These are phyloP conservation scores for Puccinellia tenuiflora DNA, from an alignment of 176 grass and related monocot species.

Conservation along the genomic window DNA sequence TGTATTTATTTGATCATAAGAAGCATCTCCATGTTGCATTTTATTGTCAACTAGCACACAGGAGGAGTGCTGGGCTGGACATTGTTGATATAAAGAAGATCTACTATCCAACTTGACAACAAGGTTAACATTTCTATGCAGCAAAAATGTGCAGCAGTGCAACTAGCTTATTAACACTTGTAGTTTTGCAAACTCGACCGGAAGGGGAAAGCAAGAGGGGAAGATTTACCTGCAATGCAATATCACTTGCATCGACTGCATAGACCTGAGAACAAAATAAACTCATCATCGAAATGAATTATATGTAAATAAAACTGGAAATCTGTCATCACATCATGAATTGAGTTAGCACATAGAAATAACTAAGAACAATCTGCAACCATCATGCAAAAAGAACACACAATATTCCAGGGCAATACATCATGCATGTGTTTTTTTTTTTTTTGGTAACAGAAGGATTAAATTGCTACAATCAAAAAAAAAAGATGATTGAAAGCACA, in stretches of 20 bases:
- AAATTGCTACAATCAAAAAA: neutral
- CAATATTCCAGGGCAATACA: neutral
- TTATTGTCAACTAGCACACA: neutral
- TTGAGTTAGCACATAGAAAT: neutral
- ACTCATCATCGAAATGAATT: conserved; percentile 13
- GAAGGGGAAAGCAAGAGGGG: neutral
- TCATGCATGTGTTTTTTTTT: too few species aligned
- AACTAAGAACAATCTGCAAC: conserved; percentile 3
- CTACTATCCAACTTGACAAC: conserved; percentile 4
- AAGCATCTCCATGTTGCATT: neutral
- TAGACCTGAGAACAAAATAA: conserved; percentile 71
- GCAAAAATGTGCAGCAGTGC: neutral
- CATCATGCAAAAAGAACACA: neutral
- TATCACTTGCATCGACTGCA: conserved; percentile 94
- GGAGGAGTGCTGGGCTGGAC: neutral
- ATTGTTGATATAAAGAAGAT: neutral
- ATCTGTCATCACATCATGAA: neutral
- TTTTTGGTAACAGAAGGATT: neutral
- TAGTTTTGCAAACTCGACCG: conserved; percentile 9
- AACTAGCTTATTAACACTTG: conserved; percentile 13
- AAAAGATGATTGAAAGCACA: conserved; percentile 11
- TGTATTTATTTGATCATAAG: conserved; percentile 13
- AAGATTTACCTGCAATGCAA: conserved; percentile 79
- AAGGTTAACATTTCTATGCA: conserved; percentile 3
- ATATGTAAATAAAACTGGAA: conserved; percentile 13